Evolutionary conservation across 2,329 filamentous ascomycete species (phyloP).

Genomic region (Penicillium sp.): DNA sequence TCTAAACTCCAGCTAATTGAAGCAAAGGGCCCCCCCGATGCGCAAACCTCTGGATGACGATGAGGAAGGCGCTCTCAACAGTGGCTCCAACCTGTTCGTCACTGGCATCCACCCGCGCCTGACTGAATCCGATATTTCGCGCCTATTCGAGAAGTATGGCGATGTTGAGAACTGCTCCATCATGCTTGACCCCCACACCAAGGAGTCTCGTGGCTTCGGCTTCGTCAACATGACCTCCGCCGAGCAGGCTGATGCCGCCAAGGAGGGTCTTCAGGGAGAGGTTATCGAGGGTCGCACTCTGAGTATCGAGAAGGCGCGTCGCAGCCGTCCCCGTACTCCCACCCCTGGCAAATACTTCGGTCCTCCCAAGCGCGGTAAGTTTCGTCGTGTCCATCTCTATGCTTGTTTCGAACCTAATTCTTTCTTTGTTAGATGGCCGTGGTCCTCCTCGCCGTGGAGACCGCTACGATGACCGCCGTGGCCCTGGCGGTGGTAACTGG

Average conservation of each 20-base stretch:
- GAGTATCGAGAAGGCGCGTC: conserved; percentile 98
- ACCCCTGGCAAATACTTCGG: conserved; percentile 99
- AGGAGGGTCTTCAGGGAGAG: conserved; percentile 93
- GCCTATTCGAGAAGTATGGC: conserved; percentile 97
- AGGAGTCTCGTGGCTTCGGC: conserved; percentile 96
- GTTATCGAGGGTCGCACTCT: conserved; percentile 91
- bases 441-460: conserved; percentile 47
- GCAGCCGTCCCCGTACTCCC: conserved; percentile 88
- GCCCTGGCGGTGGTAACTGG: conserved; percentile 51
- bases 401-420: not conserved
- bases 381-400: not conserved
- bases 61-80: conserved; percentile 78
- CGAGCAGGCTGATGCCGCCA: conserved; percentile 93
- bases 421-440: conserved; percentile 35
- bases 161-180: conserved; percentile 99
- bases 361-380: conserved; percentile 91
- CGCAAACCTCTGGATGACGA: conserved; percentile 45
- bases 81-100: conserved; percentile 97
- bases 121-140: conserved; percentile 82
- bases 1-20: not conserved
- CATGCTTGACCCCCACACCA: conserved; percentile 97
- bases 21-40: conserved; percentile 1
- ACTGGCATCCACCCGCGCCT: conserved; percentile 95
- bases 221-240: conserved; percentile 99
- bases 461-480: conserved; percentile 54